These are phyloP conservation scores for Discostella stelligeroides DNA, from an alignment of 108 stramenopile genomes.

Conservation along the genomic window DNA sequence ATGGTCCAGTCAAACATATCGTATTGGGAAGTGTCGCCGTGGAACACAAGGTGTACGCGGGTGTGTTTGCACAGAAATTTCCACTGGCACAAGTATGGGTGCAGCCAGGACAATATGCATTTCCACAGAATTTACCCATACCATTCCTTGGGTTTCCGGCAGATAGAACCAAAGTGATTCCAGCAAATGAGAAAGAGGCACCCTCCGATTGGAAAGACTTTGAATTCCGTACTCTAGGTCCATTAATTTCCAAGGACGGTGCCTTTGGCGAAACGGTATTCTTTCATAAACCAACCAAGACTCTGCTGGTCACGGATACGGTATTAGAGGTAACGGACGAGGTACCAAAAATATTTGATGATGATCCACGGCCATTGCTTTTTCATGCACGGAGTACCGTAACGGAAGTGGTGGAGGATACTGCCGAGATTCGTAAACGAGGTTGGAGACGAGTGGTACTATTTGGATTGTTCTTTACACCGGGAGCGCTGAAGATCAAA, in stretches of 20 bases:
- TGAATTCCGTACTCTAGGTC: constrained; percentile 78
- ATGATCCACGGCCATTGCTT: constrained; percentile 85
- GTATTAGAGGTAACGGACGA: constrained; percentile 87
- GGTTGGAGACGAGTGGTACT: constrained; percentile 90
- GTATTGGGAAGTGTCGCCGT: constrained; percentile 90
- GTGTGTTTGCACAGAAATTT: constrained; percentile 91
- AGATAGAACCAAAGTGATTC: constrained; percentile 61
- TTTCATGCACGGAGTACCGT: constrained; percentile 92
- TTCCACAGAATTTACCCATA: constrained; percentile 70
- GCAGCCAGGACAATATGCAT: constrained; percentile 88
- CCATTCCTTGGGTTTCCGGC: constrained; percentile 86
- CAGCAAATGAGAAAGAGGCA: constrained; percentile 52
- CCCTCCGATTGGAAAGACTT: constrained; percentile 80
- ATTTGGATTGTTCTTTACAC: constrained; percentile 92
- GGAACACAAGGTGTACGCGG: constrained; percentile 94
- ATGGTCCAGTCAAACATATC: constrained; percentile 89
- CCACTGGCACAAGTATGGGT: constrained; percentile 78
- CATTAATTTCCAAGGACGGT: constrained; percentile 88
- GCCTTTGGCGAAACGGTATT: constrained; percentile 95
- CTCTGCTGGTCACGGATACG: constrained; percentile 90
- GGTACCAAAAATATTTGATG: constrained; percentile 77
- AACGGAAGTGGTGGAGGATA: constrained; percentile 79
- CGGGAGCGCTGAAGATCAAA: constrained; percentile 78
- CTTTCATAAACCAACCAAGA: constrained; percentile 81
- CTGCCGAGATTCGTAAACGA: constrained; percentile 68